Evolutionary conservation across 2,329 filamentous ascomycete genomes (phyloP).

Genomic region (Calcarisporium arbuscula): DNA sequence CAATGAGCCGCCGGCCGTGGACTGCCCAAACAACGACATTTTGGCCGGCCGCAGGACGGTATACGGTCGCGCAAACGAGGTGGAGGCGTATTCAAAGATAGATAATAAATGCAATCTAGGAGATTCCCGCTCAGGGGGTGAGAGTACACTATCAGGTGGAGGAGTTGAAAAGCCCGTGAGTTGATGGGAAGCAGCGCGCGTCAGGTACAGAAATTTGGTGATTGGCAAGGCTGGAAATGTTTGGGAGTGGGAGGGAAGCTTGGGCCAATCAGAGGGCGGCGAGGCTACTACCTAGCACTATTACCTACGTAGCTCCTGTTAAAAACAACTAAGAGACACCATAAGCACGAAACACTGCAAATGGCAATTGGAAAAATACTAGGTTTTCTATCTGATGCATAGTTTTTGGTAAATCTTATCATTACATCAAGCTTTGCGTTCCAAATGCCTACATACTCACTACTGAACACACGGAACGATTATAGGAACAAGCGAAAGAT

Average conservation of each 20-base stretch:
- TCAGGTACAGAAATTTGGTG: constrained; percentile 25
- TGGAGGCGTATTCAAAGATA: constrained; percentile 2
- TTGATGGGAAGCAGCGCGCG: constrained; percentile 15
- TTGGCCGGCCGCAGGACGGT: constrained; percentile 4
- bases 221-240: constrained; percentile 19
- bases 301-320: no score
- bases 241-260: constrained; percentile 21
- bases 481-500: no score
- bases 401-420: no score
- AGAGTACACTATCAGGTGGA: constrained; percentile 5
- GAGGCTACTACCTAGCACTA: no score
- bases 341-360: no score
- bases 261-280: constrained; percentile 29
- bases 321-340: no score
- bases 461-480: no score
- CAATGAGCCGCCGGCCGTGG: constrained; percentile 16
- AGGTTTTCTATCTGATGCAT: no score
- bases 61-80: constrained; percentile 4
- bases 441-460: no score
- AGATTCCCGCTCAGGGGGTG: constrained; percentile 4
- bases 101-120: constrained; percentile 12
- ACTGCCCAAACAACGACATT: constrained; percentile 30
- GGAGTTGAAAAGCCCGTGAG: constrained; percentile 10
- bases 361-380: no score
- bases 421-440: no score